Evolutionary conservation across 345 rosid genomes (phyloP).

Genomic region (Populus nigra): DNA sequence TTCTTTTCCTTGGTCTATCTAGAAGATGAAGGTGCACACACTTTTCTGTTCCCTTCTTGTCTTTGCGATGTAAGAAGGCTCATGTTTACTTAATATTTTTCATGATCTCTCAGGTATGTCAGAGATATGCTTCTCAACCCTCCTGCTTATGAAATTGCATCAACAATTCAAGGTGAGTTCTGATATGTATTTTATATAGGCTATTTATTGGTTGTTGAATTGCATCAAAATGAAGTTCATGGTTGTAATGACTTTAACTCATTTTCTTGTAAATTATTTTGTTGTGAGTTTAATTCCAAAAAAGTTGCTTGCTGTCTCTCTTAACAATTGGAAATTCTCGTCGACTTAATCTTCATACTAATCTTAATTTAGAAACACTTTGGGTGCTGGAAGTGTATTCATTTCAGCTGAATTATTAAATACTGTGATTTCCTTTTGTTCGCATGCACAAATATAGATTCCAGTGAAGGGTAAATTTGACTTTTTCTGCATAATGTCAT

Average conservation of each 20-base stretch:
- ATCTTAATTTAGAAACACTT: neutral
- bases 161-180: conserved; percentile 71
- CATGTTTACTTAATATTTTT: neutral
- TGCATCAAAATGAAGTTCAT: neutral
- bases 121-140: conserved; percentile 97
- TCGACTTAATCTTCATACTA: neutral
- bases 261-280: neutral
- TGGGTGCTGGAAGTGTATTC: neutral
- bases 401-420: neutral
- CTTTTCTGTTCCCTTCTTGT: neutral
- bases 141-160: conserved; percentile 84
- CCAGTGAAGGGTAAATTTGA: neutral
- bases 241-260: neutral
- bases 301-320: neutral
- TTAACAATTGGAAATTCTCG: neutral
- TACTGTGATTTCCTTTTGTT: neutral
- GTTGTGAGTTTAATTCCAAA: neutral
- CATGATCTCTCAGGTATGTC: conserved; percentile 51
- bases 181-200: conserved; percentile 9
- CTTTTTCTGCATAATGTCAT: neutral
- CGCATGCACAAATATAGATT: neutral
- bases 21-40: neutral
- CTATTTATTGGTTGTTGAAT: neutral
- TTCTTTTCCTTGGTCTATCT: neutral
- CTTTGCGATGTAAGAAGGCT: neutral